phyloP scores from a whole-genome alignment of 768 basidiomycete genomes.

The Tephrocybe sp. region DNA sequence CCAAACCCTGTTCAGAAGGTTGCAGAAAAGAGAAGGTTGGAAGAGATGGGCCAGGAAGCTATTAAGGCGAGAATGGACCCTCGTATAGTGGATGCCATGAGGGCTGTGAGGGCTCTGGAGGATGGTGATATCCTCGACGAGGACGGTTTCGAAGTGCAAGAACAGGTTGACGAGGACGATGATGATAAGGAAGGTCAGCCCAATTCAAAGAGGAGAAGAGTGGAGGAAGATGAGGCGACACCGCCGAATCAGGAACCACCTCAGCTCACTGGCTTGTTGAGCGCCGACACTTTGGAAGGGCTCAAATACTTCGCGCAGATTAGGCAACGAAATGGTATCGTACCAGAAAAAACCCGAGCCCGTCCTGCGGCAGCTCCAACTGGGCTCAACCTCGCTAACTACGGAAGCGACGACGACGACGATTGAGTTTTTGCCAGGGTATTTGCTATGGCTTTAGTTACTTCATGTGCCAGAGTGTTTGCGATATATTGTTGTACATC shows the following conservation, averaged over 20 bases:
- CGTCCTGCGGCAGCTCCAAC: constrained; percentile 33
- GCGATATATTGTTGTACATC: constrained; percentile 18
- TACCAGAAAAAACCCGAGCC: constrained; percentile 26
- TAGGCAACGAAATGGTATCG: constrained; percentile 60
- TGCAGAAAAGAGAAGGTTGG: constrained; percentile 79
- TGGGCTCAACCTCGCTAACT: constrained; percentile 67
- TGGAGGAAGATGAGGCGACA: constrained; percentile 22
- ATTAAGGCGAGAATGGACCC: constrained; percentile 86
- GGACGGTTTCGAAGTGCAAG: constrained; percentile 33
- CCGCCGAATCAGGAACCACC: constrained; percentile 30
- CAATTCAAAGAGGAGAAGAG: constrained; percentile 36
- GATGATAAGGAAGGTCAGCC: constrained; percentile 35
- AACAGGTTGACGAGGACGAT: constrained; percentile 24
- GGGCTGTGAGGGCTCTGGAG: constrained; percentile 84
- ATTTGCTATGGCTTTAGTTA: constrained; percentile 15
- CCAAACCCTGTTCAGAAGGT: constrained; percentile 92
- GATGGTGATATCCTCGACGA: constrained; percentile 63
- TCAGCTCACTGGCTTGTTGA: constrained; percentile 63
- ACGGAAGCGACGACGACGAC: constrained; percentile 74
- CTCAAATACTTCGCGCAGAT: constrained; percentile 91
- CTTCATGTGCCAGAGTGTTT: constrained; percentile 1
- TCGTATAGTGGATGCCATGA: constrained; percentile 85
- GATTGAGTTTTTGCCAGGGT: constrained; percentile 9
- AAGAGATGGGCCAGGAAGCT: constrained; percentile 83
- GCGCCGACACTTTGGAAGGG: constrained; percentile 83